A percentile compares a stretch with the other conserved stretches of the same genome.
These are phyloP conservation scores for Violaceomyces palustris DNA, from an alignment of 1,284 basidiomycete species.

Conservation along the genomic window DNA sequence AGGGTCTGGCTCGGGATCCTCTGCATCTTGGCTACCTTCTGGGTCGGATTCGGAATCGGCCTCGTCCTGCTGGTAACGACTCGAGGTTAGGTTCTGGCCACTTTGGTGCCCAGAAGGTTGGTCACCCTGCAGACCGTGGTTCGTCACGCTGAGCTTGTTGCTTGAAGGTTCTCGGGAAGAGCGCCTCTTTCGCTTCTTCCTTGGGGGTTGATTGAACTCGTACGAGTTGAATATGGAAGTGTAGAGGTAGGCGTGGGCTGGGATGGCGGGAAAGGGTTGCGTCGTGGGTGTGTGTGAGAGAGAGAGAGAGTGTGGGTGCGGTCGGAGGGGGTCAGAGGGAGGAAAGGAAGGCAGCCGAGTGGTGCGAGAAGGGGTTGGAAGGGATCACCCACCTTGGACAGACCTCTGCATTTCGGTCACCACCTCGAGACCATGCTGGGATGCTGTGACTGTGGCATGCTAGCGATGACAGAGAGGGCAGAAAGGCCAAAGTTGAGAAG, in stretches of 20 bases:
- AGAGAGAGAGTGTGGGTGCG: not conserved
- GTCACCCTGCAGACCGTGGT: too few species aligned
- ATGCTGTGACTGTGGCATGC: slow-evolving; percentile 67
- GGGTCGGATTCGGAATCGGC: not conserved
- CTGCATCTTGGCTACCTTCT: slow-evolving; percentile 9
- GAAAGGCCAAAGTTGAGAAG: not conserved
- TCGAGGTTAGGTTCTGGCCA: not conserved
- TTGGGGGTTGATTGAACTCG: slow-evolving; percentile 57
- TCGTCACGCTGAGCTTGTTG: not conserved
- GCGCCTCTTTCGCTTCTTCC: slow-evolving; percentile 8
- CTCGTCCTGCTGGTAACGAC: not conserved
- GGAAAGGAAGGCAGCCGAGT: not conserved
- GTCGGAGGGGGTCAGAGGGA: not conserved
- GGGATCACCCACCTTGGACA: slow-evolving; percentile 62
- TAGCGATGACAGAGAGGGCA: not conserved
- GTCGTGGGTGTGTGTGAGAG: not conserved
- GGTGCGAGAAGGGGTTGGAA: slow-evolving; percentile 2
- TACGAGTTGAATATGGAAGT: slow-evolving; percentile 73
- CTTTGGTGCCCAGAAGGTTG: not conserved
- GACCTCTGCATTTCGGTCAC: slow-evolving; percentile 80
- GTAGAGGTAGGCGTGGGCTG: slow-evolving; percentile 81
- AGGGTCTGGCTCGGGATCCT: slow-evolving; percentile 6
- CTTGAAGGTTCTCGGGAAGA: not conserved
- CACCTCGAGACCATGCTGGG: slow-evolving; percentile 68
- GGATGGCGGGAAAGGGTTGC: not conserved